A percentile compares a stretch with the other conserved stretches of the same genome.
These are phyloP conservation scores for Pseudocercospora ulei DNA, from an alignment of 2,329 filamentous ascomycete species.

Conservation along the genomic window DNA sequence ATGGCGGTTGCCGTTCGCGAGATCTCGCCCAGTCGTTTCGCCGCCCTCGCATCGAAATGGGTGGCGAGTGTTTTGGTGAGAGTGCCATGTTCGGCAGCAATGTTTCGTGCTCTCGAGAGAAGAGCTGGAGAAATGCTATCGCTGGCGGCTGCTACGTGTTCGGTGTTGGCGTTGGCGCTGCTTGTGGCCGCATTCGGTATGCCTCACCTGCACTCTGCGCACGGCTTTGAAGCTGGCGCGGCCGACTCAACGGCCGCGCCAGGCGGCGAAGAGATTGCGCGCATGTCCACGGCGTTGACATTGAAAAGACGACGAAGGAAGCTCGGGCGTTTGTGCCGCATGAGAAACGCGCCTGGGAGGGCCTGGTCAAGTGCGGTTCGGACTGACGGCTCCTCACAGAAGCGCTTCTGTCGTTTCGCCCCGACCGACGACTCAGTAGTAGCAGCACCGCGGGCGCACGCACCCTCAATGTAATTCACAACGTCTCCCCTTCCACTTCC, in stretches of 20 bases:
- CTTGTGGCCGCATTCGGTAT: not conserved
- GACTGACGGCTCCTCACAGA: not conserved
- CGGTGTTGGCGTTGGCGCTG: not conserved
- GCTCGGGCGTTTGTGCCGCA: not conserved
- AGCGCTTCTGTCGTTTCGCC: not conserved
- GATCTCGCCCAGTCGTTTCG: constrained; percentile 51
- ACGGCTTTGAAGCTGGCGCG: not conserved
- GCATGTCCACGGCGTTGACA: constrained; percentile 22
- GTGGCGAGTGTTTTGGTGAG: constrained; percentile 46
- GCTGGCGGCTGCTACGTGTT: constrained; percentile 13
- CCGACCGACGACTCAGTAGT: too few species aligned
- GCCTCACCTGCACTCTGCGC: constrained; percentile 9
- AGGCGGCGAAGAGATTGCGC: constrained; percentile 20
- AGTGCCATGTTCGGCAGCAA: constrained; percentile 48
- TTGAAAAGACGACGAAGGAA: not conserved
- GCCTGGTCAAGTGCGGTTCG: too few species aligned
- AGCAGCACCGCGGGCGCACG: too few species aligned
- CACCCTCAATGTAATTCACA: too few species aligned
- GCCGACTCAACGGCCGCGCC: constrained; percentile 10
- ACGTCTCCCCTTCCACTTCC: too few species aligned
- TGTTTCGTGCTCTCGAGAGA: constrained; percentile 46
- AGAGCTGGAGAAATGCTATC: constrained; percentile 46
- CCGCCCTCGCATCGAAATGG: constrained; percentile 48
- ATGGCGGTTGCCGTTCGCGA: constrained; percentile 45
- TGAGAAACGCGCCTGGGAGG: constrained; percentile 1